phyloP scores from a whole-genome alignment of 805 yeast genomes.

The Yamadazyma sp. region DNA sequence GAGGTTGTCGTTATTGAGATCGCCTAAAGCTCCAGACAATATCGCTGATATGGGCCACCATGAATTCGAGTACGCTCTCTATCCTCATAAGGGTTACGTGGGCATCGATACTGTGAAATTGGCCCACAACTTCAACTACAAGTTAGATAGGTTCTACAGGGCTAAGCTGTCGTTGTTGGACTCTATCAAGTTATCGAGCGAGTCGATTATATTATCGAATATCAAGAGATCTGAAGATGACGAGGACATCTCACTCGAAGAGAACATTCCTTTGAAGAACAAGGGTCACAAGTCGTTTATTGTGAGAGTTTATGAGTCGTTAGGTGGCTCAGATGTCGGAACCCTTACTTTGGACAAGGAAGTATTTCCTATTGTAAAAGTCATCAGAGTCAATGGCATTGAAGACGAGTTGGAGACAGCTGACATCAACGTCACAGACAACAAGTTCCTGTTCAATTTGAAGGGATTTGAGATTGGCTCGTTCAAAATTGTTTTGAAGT shows the following conservation, averaged over 20 bases:
- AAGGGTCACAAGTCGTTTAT: conserved; percentile 49
- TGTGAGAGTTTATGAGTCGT: conserved; percentile 78
- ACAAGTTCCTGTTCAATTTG: conserved; percentile 36
- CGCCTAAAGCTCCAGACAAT: conserved; percentile 94
- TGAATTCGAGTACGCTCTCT: conserved; percentile 75
- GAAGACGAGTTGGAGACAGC: conserved; percentile 53
- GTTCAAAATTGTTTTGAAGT: conserved; percentile 46
- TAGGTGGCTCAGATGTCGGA: conserved; percentile 74
- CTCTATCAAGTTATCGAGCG: conserved; percentile 44
- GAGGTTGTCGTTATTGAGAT: conserved; percentile 80
- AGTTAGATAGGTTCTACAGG: conserved; percentile 11
- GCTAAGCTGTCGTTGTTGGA: conserved; percentile 16
- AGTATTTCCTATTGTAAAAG: conserved; percentile 42
- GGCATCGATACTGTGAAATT: conserved; percentile 64
- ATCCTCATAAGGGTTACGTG: conserved; percentile 76
- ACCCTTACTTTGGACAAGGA: conserved; percentile 41
- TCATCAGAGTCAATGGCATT: conserved; percentile 57
- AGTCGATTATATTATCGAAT: conserved; percentile 66
- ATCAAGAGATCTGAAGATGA: conserved; percentile 90
- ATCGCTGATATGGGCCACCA: conserved; percentile 93
- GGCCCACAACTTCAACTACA: conserved; percentile 79
- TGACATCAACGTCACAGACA: conserved; percentile 29
- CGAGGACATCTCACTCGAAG: conserved; percentile 48
- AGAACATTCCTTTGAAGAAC: conserved; percentile 44
- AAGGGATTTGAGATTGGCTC: conserved; percentile 82